Evolutionary conservation across 2,329 filamentous ascomycete species (phyloP).

Genomic region (Ophiostoma tasmaniense): DNA sequence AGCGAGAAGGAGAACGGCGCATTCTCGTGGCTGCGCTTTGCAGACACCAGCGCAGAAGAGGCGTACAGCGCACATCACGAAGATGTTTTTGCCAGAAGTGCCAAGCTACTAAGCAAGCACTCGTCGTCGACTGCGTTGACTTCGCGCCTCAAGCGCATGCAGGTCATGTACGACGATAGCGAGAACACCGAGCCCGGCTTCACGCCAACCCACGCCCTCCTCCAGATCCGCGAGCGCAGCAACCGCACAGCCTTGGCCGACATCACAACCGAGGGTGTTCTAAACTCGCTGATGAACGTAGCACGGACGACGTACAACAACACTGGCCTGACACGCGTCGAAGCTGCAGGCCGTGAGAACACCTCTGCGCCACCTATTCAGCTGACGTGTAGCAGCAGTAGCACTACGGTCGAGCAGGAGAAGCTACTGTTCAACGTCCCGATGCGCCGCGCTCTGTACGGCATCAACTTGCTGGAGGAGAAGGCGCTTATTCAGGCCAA

Average conservation of each 20-base stretch:
- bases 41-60: constrained; percentile 66
- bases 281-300: constrained; percentile 72
- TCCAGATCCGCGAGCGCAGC: constrained; percentile 67
- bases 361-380: constrained; percentile 82
- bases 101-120: constrained; percentile 38
- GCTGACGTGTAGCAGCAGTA: constrained; percentile 63
- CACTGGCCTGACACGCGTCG: constrained; percentile 67
- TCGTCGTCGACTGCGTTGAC: constrained; percentile 27
- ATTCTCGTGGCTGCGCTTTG: constrained; percentile 88
- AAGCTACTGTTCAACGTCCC: constrained; percentile 68
- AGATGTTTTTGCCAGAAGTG: constrained; percentile 63
- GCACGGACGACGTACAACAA: constrained; percentile 55
- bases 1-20: constrained; percentile 53
- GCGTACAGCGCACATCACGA: constrained; percentile 60
- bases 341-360: constrained; percentile 69
- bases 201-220: constrained; percentile 65
- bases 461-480: constrained; percentile 56
- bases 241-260: constrained; percentile 60
- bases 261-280: constrained; percentile 60
- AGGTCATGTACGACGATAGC: constrained; percentile 61
- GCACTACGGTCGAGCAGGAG: constrained; percentile 57
- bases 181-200: constrained; percentile 47
- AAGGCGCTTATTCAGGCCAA: constrained; percentile 65
- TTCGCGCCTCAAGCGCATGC: constrained; percentile 53
- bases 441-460: constrained; percentile 68